Base-by-base conservation (phyloP, 2,329 filamentous ascomycete species). In the Colletotrichum sp. region DNA sequence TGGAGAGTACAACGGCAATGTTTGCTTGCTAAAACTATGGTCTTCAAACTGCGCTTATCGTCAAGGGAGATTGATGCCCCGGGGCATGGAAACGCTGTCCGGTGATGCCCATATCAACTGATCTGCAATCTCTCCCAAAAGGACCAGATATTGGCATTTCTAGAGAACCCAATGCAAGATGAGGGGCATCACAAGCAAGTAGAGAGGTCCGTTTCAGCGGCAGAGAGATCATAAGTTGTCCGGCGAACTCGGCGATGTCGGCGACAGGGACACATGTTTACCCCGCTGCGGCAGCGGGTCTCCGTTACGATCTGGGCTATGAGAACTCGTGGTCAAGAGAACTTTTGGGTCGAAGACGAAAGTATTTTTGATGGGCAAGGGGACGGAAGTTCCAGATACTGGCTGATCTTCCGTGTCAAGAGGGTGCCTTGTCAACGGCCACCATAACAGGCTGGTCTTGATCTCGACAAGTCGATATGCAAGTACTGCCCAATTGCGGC, bases 341-440 rank as follows among this genome's bases (percentile, higher is more conserved):
- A 47, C 18, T 51, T 51, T 51, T 13, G n/a, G n/a, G 11, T 3
- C n/a, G n/a, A 51, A 0, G 6, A 47, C 2, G 43, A 1, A 1
- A 8, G 6, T 2, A 6, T 47, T 51, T 13, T 51, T 51, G 11
- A 12, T 13, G 43, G 43, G 43, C 12, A 51, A 8, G 43, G 12
- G 3, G n/a, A 51, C 11, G 21, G 0, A 4, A 6, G 8, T 51
- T 21, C 1, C 1, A 5, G 11, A 7, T 0, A 51, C 9, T 2
- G 1, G n/a, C 0, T 5, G n/a, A n/a, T 3, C 6, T 51, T 8
- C 43, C 43, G n/a, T 51, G 4, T 8, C 18, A n/a, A 1, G 9
- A 51, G 6, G 11, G 11, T 5, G n/a, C 0, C n/a, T 51, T 51
- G 38, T 51, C 43, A 13, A 8, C 13, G n/a, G 3, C 8, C 43